Conservation (phyloP, 176 grass and related monocot species). For the Juncus effusus region DNA sequence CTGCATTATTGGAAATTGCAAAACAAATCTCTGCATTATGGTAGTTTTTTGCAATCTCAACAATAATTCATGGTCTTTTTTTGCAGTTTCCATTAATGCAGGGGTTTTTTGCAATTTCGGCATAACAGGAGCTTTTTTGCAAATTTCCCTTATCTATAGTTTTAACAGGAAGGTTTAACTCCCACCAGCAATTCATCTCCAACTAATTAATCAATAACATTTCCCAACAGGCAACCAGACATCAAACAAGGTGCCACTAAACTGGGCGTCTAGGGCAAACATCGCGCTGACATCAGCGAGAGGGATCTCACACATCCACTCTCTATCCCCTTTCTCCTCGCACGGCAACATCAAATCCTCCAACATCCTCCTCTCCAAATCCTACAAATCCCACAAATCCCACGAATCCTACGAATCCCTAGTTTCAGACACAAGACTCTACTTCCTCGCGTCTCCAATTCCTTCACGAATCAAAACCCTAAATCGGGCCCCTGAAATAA, state of each 20-base stretch:
- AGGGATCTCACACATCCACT: slow-evolving; percentile 75
- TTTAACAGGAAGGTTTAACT: too few species aligned
- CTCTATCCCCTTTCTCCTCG: slow-evolving; percentile 37
- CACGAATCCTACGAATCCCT: slow-evolving; percentile 27
- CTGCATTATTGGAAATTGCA: too few species aligned
- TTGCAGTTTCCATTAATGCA: too few species aligned
- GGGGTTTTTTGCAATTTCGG: too few species aligned
- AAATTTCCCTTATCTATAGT: too few species aligned
- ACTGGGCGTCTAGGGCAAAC: slow-evolving; percentile 49
- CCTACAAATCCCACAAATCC: slow-evolving; percentile 4
- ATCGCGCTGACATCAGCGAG: slow-evolving; percentile 59
- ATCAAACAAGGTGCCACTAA: slow-evolving; percentile 36
- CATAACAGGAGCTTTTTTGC: too few species aligned
- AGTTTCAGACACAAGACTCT: slow-evolving; percentile 61
- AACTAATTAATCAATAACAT: too few species aligned
- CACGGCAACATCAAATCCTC: slow-evolving; percentile 92
- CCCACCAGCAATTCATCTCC: too few species aligned
- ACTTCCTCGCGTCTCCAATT: slow-evolving; percentile 46
- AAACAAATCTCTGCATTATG: too few species aligned
- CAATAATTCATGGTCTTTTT: too few species aligned
- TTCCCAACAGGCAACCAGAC: too few species aligned
- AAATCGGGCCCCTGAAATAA: slow-evolving; percentile 68
- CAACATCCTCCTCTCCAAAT: slow-evolving; percentile 62
- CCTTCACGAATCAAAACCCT: slow-evolving; percentile 36
- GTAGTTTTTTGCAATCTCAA: too few species aligned